These are phyloP conservation scores for Trichoderma sp. DNA, from an alignment of 2,329 filamentous ascomycete genomes.

Conservation along the genomic window DNA sequence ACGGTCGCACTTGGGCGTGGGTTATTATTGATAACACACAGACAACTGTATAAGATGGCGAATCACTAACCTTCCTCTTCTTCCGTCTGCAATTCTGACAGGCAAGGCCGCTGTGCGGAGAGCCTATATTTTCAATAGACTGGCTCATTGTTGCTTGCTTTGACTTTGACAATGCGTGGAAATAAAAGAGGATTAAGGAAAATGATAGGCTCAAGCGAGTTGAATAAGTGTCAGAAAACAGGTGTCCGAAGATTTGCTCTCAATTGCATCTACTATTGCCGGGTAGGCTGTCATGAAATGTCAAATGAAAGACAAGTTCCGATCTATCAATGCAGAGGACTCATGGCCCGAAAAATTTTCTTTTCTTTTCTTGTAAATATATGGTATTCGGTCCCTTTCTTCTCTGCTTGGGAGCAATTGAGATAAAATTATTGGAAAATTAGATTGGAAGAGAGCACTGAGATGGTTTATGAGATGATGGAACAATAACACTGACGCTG, in stretches of 20 bases:
- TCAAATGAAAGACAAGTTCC: not conserved
- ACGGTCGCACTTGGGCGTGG: not conserved
- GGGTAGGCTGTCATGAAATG: not conserved
- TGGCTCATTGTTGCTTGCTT: not conserved
- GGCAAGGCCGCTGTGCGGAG: not conserved
- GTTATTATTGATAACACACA: not conserved
- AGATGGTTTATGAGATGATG: not conserved
- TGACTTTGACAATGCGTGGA: not conserved
- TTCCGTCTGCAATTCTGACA: slow-evolving; percentile 15
- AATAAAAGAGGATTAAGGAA: not conserved
- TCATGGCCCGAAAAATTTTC: not conserved
- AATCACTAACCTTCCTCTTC: not conserved
- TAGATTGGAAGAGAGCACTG: not conserved
- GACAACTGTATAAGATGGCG: not conserved
- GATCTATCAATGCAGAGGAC: not conserved
- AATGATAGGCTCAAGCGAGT: not conserved
- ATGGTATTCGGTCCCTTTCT: not conserved
- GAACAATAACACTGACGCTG: not conserved
- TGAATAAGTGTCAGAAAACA: not conserved
- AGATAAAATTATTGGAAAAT: not conserved
- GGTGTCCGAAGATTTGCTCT: not conserved
- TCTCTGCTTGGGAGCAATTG: not conserved
- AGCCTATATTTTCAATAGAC: not conserved
- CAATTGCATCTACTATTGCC: not conserved
- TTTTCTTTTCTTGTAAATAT: not conserved